Evolutionary conservation across 495 filamentous ascomycete genomes (phyloP), one percentile per base, ranked within the genome.

Genomic region (Lindgomyces ingoldianus): DNA sequence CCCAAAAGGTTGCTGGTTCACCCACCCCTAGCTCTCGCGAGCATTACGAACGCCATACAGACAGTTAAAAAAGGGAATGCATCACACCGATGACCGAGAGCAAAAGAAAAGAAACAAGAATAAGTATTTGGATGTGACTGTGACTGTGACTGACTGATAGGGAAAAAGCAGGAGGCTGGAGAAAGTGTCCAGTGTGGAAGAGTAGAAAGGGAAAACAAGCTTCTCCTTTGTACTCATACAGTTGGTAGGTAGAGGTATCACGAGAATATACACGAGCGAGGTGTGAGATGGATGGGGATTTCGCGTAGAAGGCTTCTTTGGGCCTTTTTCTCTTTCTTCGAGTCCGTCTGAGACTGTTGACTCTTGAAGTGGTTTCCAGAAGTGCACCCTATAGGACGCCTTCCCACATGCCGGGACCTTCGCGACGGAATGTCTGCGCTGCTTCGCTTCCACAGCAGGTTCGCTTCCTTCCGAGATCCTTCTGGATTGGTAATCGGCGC

Each of bases 321-420:
- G 42, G 45, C 49, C 52, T 49, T 41, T 19, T 22, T 39, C 19
- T 47, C 25, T 47, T 52, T 60, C 25, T 49, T 53, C 47, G 11
- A 60, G 48, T 60, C 57, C 48, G 55, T 55, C 56, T 39, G 25
- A 39, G 63, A 55, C 63, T 48, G 47, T 55, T 27, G 26, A 56
- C 47, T 60, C 55, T 60, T 39, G 26, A 18, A 4, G 4, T 16
- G 24, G 44, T 21, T 52, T 52, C 47, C 24, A 8, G 42, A 26
- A 16, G 36, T 18, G 26, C 25, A 18, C 22, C 21, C 48, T 64
- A 74, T 52, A 85, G 71, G 58, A 85, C 81, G 30, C 79, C 83
- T 47, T 75, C 73, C 85, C 85, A 87, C 83, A 86, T 85, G 26
- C 84, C 83, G 0, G 83, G 83, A 19, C 81, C 81, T 36, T 78